phyloP scores from a whole-genome alignment of 768 basidiomycete genomes.

The Leucosporidium creatinivorum region DNA sequence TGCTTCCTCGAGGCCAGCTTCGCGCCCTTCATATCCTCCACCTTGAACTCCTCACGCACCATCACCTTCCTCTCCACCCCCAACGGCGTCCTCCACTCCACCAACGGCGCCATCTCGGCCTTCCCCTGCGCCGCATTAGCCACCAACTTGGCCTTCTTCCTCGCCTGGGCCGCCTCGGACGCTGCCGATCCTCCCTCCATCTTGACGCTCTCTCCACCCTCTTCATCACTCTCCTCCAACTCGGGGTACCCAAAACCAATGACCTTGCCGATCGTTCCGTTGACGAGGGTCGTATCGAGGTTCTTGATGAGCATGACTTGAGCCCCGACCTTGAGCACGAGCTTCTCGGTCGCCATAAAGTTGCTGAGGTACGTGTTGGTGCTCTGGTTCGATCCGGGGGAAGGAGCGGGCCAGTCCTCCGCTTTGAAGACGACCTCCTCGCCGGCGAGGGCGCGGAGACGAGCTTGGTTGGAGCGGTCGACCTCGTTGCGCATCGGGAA shows the following conservation, averaged over 20 bases:
- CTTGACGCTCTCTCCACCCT: constrained; percentile 12
- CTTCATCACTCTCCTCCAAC: constrained; percentile 40
- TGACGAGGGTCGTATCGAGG: constrained; percentile 72
- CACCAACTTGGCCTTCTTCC: constrained; percentile 21
- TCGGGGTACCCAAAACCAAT: constrained; percentile 56
- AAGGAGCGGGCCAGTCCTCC: constrained; percentile 51
- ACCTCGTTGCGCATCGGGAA: constrained; percentile 91
- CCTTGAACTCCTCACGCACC: constrained; percentile 39
- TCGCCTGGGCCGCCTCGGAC: not conserved
- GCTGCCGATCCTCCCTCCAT: constrained; percentile 2
- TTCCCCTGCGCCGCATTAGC: constrained; percentile 19
- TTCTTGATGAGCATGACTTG: constrained; percentile 97
- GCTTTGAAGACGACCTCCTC: constrained; percentile 53
- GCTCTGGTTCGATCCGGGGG: constrained; percentile 47
- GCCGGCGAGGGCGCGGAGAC: constrained; percentile 58
- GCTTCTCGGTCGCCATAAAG: constrained; percentile 72
- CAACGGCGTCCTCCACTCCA: constrained; percentile 41
- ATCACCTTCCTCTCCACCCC: constrained; percentile 40
- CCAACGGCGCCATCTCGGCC: constrained; percentile 31
- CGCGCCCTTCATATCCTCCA: constrained; percentile 43
- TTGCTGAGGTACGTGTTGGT: constrained; percentile 74
- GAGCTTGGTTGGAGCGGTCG: constrained; percentile 65
- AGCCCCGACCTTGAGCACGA: constrained; percentile 68
- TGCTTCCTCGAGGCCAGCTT: constrained; percentile 39
- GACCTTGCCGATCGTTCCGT: constrained; percentile 86